These are phyloP conservation scores for Phytophthora tentaculata DNA, from an alignment of 352 stramenopile species.

Conservation along the genomic window DNA sequence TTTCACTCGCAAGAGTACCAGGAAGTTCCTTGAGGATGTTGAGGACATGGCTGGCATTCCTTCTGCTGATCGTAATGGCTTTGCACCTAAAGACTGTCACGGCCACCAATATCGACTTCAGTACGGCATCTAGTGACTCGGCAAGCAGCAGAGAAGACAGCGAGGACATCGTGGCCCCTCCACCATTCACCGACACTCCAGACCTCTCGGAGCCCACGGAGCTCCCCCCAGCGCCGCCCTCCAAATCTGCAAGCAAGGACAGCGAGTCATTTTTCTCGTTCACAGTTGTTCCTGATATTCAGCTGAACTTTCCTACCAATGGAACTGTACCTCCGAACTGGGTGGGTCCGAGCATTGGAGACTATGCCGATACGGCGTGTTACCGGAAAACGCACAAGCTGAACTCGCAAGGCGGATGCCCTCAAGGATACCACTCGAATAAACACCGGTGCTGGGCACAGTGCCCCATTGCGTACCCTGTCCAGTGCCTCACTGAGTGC, in stretches of 20 bases:
- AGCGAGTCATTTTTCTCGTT: slow-evolving; percentile 35
- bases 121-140: background rate
- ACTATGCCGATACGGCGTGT: slow-evolving; percentile 46
- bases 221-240: background rate
- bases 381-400: slow-evolving; percentile 58
- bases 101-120: background rate
- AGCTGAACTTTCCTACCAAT: slow-evolving; percentile 13
- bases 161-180: slow-evolving; percentile 1
- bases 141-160: slow-evolving; percentile 1
- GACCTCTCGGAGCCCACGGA: background rate
- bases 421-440: slow-evolving; percentile 49
- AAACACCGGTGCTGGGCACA: slow-evolving; percentile 66
- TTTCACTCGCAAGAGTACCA: slow-evolving; percentile 21
- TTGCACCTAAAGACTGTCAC: background rate
- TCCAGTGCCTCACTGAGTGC: slow-evolving; percentile 74
- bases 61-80: slow-evolving; percentile 4
- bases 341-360: slow-evolving; percentile 35
- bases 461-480: slow-evolving; percentile 76
- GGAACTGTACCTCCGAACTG: slow-evolving; percentile 36
- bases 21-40: slow-evolving; percentile 28
- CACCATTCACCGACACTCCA: background rate
- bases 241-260: slow-evolving; percentile 10
- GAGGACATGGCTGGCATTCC: slow-evolving; percentile 15
- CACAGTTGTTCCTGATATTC: slow-evolving; percentile 21
- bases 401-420: slow-evolving; percentile 36